Evolutionary conservation across 2,329 filamentous ascomycete species (phyloP).

Genomic region (Didymellaceae sp.): DNA sequence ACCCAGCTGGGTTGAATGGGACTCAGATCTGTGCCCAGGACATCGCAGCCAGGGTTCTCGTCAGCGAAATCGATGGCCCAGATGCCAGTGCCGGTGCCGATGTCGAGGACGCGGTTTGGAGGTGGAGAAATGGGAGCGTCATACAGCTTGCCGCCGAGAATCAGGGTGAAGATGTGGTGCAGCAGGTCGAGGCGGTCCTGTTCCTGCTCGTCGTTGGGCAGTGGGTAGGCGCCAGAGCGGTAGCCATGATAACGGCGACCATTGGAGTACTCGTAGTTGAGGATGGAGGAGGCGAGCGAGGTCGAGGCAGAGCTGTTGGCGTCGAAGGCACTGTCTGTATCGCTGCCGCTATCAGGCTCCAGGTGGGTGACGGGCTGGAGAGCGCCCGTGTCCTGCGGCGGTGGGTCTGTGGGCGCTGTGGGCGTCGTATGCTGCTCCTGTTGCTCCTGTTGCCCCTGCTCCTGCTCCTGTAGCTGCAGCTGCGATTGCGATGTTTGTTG

Average conservation of each 20-base stretch:
- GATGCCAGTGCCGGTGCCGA: conserved; percentile 52
- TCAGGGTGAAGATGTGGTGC: conserved; percentile 48
- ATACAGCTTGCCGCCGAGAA: conserved; percentile 47
- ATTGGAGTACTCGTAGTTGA: conserved; percentile 49
- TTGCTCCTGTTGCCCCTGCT: neutral
- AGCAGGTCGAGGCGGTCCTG: conserved; percentile 49
- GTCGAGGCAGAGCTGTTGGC: conserved; percentile 36
- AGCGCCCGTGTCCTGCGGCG: conserved; percentile 10
- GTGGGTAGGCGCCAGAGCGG: conserved; percentile 43
- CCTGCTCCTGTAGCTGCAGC: neutral
- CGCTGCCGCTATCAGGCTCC: conserved; percentile 35
- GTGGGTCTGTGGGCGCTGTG: neutral
- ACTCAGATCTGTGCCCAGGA: conserved; percentile 47
- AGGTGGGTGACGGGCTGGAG: conserved; percentile 39
- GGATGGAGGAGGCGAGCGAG: conserved; percentile 46
- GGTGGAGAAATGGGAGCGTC: conserved; percentile 36
- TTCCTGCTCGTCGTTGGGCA: conserved; percentile 50
- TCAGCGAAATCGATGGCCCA: conserved; percentile 51
- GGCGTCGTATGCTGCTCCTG: neutral
- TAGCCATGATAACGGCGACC: conserved; percentile 49
- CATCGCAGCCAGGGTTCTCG: conserved; percentile 41
- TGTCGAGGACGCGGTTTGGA: conserved; percentile 39
- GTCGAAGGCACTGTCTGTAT: conserved; percentile 43
- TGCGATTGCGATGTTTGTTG: no score
- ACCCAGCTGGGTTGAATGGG: conserved; percentile 50